Evolutionary conservation across 495 filamentous ascomycete genomes (phyloP), one percentile per base, ranked within the genome.

Genomic region (Trichoderma orchidacearum): DNA sequence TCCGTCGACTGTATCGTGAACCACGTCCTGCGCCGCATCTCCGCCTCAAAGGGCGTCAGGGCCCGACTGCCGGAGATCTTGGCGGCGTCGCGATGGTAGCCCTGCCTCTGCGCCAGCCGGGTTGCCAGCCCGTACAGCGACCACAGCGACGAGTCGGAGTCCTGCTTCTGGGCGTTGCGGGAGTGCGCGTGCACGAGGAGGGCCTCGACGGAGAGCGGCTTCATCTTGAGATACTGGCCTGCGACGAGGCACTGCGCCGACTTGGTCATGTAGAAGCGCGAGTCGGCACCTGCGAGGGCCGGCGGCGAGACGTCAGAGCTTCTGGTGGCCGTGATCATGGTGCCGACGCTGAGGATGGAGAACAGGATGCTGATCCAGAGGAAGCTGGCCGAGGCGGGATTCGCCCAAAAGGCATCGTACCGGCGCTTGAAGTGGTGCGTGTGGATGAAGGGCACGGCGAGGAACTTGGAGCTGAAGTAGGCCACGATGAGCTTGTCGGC

Each of bases 11-110:
- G 56, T 8, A 82, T 68, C 17, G 70, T 63, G 54, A 72, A 64
- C 73, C 79, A 81, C 1, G 73, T 61, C 11, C 79, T 68, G 13
- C 79, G 68, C 32, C 79, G 70, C 58, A 79, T 75, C 60, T 82
- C 79, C 11, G 66, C 76, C 41, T 74, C 66, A 56, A 77, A 77
- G 0, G 71, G 64, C 0, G 80, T 79, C 15, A 83, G 74, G 5
- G 51, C 30, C n/a, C 28, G n/a, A 25, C 13, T 23, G 30, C 64
- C 62, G 7, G 65, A 50, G 8, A 71, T 61, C 41, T 68, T 59
- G 50, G 66, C 68, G 1, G 72, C 64, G 31, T 80, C 79, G 25
- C 78, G 71, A 54, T 82, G 79, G 53, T 76, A 76, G 28, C 76
- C 79, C 69, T 77, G 56, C 36, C 31, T 48, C 30, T 52, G 56